Evolutionary conservation across 208 protist species (phyloP).

Genomic region (Leishmania aethiopica): DNA sequence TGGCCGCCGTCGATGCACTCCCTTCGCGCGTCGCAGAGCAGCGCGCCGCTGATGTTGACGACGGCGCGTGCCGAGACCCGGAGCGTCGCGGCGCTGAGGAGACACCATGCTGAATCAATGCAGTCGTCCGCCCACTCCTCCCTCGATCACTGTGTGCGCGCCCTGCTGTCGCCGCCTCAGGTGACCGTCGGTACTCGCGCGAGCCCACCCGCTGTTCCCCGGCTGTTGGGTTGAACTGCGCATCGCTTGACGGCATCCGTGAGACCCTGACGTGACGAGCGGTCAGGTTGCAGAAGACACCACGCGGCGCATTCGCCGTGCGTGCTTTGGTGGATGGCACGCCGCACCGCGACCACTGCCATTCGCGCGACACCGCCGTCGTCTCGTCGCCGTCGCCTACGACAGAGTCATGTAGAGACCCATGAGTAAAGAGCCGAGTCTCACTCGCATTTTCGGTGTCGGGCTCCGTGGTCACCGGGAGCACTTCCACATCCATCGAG

Average conservation of each 20-base stretch:
- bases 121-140: not conserved
- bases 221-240: no score
- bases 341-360: no score
- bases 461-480: not conserved
- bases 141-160: not conserved
- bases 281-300: constrained; percentile 8
- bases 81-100: not conserved
- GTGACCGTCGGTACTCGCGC: not conserved
- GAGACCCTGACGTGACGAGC: not conserved
- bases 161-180: not conserved
- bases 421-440: not conserved
- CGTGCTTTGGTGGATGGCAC: no score
- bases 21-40: not conserved
- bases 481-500: constrained; percentile 7
- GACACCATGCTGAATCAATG: not conserved
- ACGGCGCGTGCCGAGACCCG: not conserved
- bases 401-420: not conserved
- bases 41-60: constrained; percentile 1
- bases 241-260: not conserved
- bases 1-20: constrained; percentile 2
- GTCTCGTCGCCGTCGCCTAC: not conserved
- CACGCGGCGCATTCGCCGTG: not conserved
- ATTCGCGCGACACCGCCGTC: not conserved
- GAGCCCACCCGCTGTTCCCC: not conserved
- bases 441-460: not conserved